phyloP scores from a whole-genome alignment of 148 eudicot species.

The Oxyria digyna region DNA sequence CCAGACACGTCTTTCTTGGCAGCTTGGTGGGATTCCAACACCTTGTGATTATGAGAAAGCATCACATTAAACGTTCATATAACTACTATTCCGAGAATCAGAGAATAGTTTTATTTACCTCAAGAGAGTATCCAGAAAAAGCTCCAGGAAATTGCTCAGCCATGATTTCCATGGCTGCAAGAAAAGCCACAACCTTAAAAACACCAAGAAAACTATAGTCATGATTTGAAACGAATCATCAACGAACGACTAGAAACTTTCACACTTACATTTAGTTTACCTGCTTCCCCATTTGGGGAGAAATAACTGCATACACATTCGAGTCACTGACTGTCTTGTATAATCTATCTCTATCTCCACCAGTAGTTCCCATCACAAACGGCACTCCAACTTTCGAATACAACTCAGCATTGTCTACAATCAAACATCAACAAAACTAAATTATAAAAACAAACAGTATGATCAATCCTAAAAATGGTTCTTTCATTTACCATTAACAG shows the following conservation, averaged over 20 bases:
- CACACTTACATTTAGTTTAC: slow-evolving; percentile 15
- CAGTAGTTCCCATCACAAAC: slow-evolving; percentile 98
- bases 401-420: slow-evolving; percentile 70
- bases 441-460: background rate
- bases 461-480: background rate
- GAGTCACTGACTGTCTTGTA: slow-evolving; percentile 65
- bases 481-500: slow-evolving; percentile 59
- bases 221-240: slow-evolving; percentile 1
- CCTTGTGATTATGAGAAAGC: slow-evolving; percentile 49
- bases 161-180: slow-evolving; percentile 96
- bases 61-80: too few species aligned
- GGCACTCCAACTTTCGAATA: slow-evolving; percentile 91
- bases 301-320: slow-evolving; percentile 72
- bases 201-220: slow-evolving; percentile 8
- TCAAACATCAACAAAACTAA: background rate
- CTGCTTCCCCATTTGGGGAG: slow-evolving; percentile 99
- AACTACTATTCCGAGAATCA: background rate
- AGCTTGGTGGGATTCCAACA: slow-evolving; percentile 85
- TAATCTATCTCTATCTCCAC: slow-evolving; percentile 83
- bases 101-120: slow-evolving; percentile 26
- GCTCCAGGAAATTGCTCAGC: slow-evolving; percentile 93
- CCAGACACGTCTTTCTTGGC: slow-evolving; percentile 81
- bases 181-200: slow-evolving; percentile 84
- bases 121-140: slow-evolving; percentile 65
- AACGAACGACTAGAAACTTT: background rate